Base-by-base conservation (phyloP, 2,329 filamentous ascomycete genomes). In the Canariomyces notabilis region DNA sequence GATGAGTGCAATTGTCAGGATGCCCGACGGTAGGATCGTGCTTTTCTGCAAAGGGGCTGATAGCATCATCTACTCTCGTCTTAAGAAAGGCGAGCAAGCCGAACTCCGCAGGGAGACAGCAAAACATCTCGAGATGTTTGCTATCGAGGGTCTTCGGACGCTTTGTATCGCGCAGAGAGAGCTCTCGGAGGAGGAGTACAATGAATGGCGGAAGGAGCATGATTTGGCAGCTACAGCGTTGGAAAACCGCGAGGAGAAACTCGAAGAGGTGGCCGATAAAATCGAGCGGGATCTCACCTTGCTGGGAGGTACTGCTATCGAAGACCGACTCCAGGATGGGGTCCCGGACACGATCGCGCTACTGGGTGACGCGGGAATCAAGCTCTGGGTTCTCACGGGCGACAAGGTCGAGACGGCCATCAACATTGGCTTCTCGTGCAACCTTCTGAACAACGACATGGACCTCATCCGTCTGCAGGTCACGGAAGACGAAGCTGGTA, bases 371-470 rank as follows among this genome's bases (percentile, higher is more conserved):
- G 93, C 93, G 44, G 94, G 94, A 64, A 96, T 98, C 68, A 98
- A 98, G 68, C 79, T 98, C 6, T 98, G 93, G 93, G 93, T 98
- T 44, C 72, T 98, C 54, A 98, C 93, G 14, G 93, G 94, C 53
- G 93, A 98, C 75, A 98, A 97, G 68, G 91, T 97, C 23, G 93
- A 98, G 69, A 98, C 93, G 19, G 93, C 94, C 48, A 98, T 98
- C 80, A 98, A 98, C 70, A 98, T 98, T 62, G 93, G 93, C 2
- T 98, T 97, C 68, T 98, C 94, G 9, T 98, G 94, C 73, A 98
- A 98, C 59, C 76, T 98, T 23, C 79, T 98, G 45, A 89, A 91
- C 68, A 98, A 96, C 66, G 88, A 95, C 57, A 96, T 98, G 93
- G 93, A 98, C 57, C 73, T 98, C 51, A 87, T 98, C 54, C 81